phyloP scores from a whole-genome alignment of 306 rosid species.

The Lathyrus tuberosus region DNA sequence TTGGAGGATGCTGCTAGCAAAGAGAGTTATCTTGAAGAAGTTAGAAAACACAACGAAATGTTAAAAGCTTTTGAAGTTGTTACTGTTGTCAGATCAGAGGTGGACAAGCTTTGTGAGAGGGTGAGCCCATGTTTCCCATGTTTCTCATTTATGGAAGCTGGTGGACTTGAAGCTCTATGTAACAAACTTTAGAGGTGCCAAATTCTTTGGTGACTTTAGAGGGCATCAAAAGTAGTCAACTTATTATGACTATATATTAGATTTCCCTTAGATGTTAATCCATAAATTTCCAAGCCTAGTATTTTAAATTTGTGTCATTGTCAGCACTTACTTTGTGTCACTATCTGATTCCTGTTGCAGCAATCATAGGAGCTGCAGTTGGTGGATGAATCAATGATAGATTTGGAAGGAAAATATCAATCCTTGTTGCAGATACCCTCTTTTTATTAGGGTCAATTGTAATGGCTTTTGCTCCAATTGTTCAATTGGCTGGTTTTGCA shows the following conservation, averaged over 20 bases:
- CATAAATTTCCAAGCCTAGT: too few relatives aligned
- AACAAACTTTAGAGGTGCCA: too few relatives aligned
- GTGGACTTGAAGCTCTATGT: too few relatives aligned
- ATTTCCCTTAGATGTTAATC: too few relatives aligned
- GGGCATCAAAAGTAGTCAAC: too few relatives aligned
- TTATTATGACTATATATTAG: too few relatives aligned
- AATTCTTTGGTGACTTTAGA: too few relatives aligned
- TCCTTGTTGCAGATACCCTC: constrained; percentile 56
- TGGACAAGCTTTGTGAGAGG: constrained; percentile 76
- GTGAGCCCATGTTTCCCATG: constrained; percentile 40
- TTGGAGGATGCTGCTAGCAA: constrained; percentile 59
- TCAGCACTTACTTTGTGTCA: too few relatives aligned
- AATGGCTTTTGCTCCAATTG: constrained; percentile 60
- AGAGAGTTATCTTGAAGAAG: constrained; percentile 63
- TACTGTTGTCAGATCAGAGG: constrained; percentile 69
- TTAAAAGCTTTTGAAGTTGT: constrained; percentile 61
- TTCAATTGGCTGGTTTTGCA: too few relatives aligned
- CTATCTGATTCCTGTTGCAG: too few relatives aligned
- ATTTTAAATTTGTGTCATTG: too few relatives aligned
- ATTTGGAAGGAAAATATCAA: constrained; percentile 52
- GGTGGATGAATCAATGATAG: constrained; percentile 69
- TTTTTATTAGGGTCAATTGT: constrained; percentile 53
- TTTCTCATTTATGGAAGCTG: too few relatives aligned
- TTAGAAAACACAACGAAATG: constrained; percentile 50
- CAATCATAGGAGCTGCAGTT: constrained; percentile 65